Percentiles rank a stretch among this genome's conserved stretches.
Evolutionary conservation across 2,329 filamentous ascomycete genomes (phyloP).

Genomic region (Colletotrichum sp.): DNA sequence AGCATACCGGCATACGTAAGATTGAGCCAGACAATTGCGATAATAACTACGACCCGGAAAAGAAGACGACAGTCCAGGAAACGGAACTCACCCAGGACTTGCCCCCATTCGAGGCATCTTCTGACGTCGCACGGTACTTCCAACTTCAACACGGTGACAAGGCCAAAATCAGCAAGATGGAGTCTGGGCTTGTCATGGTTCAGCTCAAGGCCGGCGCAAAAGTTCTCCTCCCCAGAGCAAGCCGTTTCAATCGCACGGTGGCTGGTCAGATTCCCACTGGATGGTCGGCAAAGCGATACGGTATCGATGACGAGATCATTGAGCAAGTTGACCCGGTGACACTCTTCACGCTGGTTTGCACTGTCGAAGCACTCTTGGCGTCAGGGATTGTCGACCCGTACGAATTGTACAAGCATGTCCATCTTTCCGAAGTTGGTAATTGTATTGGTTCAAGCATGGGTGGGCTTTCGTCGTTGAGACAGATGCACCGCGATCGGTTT

Average conservation of each 20-base stretch:
- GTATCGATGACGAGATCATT: conserved; percentile 96
- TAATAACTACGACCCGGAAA: conserved; percentile 82
- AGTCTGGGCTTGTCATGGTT: conserved; percentile 91
- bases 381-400: conserved; percentile 79
- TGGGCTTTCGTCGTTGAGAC: conserved; percentile 26
- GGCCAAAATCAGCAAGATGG: conserved; percentile 95
- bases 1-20: conserved; percentile 95
- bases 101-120: conserved; percentile 94
- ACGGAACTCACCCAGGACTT: conserved; percentile 93
- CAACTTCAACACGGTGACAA: conserved; percentile 95
- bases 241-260: conserved; percentile 94
- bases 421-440: conserved; percentile 38
- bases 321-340: conserved; percentile 96
- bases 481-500: conserved; percentile 34
- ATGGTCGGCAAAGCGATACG: conserved; percentile 95
- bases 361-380: conserved; percentile 86
- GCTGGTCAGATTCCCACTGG: conserved; percentile 96
- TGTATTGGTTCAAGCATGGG: conserved; percentile 37
- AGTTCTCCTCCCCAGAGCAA: conserved; percentile 93
- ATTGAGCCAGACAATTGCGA: conserved; percentile 85
- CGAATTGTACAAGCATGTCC: conserved; percentile 38
- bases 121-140: conserved; percentile 96
- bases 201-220: conserved; percentile 93
- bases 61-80: conserved; percentile 97
- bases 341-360: conserved; percentile 91